Percentiles rank a stretch among this genome's conserved stretches.
These are phyloP conservation scores for Martensiomyces pterosporus DNA, from an alignment of 192 early-diverging fungal genomes.

Conservation along the genomic window DNA sequence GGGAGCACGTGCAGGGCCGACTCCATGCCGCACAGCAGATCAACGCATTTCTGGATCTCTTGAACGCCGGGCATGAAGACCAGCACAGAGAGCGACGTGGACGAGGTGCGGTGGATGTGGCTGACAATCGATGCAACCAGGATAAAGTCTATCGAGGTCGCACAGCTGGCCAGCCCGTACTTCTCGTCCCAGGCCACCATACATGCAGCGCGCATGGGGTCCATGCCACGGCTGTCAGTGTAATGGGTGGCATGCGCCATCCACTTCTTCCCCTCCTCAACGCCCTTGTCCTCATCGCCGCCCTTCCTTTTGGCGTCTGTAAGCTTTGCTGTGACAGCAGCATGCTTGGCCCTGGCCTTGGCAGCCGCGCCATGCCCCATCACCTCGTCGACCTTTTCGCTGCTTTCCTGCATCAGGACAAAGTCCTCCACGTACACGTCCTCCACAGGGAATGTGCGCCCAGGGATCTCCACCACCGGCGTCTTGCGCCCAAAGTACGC, in stretches of 20 bases:
- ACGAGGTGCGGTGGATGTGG: conserved; percentile 53
- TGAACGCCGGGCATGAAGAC: conserved; percentile 72
- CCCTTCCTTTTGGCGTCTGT: too few species aligned
- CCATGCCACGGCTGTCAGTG: background rate
- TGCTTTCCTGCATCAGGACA: background rate
- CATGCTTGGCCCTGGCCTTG: too few species aligned
- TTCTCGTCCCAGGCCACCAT: conserved; percentile 28
- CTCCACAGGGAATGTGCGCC: conserved; percentile 70
- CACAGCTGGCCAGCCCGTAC: background rate
- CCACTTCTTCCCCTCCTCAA: conserved; percentile 1
- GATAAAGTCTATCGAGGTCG: conserved; percentile 51
- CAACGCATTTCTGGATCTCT: conserved; percentile 70
- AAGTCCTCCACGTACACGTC: conserved; percentile 56
- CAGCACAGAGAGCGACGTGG: conserved; percentile 53
- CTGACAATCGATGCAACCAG: conserved; percentile 56
- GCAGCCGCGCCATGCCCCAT: too few species aligned
- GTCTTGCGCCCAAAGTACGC: conserved; percentile 63
- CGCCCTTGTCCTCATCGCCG: background rate
- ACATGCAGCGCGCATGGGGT: conserved; percentile 4
- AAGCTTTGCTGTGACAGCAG: too few species aligned
- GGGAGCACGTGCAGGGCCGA: conserved; percentile 43
- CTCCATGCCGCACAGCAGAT: too few species aligned
- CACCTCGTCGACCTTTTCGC: background rate
- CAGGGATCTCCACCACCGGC: conserved; percentile 65
- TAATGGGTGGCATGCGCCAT: background rate